Evolutionary conservation across 208 protist genomes (phyloP).

Genomic region (Trypanosoma scelopori): DNA sequence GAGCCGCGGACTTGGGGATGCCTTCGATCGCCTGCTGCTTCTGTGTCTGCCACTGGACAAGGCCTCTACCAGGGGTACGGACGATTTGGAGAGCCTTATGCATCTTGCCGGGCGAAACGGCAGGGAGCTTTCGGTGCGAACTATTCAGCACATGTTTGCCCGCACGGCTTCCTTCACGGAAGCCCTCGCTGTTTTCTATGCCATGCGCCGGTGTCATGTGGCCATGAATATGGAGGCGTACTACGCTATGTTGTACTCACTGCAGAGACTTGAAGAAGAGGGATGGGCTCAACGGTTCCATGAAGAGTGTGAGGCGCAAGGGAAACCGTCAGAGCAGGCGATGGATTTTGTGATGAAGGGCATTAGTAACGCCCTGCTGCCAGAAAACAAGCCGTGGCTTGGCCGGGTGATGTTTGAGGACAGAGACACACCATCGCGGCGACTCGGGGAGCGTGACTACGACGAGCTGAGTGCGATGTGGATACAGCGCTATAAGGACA

Average conservation of each 20-base stretch:
- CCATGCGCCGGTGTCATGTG: constrained; percentile 76
- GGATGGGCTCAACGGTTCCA: constrained; percentile 81
- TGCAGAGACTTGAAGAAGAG: constrained; percentile 90
- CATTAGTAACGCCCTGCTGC: constrained; percentile 76
- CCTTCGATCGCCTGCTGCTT: constrained; percentile 81
- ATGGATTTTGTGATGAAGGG: constrained; percentile 88
- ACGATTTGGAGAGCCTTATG: constrained; percentile 61
- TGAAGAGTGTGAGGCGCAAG: constrained; percentile 52
- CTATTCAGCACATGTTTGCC: constrained; percentile 88
- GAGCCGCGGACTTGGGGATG: constrained; percentile 77
- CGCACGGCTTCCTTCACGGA: constrained; percentile 74
- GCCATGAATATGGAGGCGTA: constrained; percentile 90
- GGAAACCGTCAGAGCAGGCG: constrained; percentile 67
- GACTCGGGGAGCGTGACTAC: constrained; percentile 43
- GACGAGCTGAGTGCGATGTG: constrained; percentile 71
- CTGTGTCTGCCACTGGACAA: constrained; percentile 67
- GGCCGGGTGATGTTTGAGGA: constrained; percentile 89
- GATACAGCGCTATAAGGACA: constrained; percentile 71
- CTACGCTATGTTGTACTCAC: constrained; percentile 91
- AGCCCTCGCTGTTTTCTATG: constrained; percentile 85
- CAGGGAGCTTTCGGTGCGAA: constrained; percentile 71
- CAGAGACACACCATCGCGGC: constrained; percentile 41
- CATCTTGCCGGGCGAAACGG: constrained; percentile 55
- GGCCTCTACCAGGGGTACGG: constrained; percentile 32
- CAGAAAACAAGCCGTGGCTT: constrained; percentile 91